Conservation (phyloP, 805 yeast genomes). For the Starmerella etchellsii region DNA sequence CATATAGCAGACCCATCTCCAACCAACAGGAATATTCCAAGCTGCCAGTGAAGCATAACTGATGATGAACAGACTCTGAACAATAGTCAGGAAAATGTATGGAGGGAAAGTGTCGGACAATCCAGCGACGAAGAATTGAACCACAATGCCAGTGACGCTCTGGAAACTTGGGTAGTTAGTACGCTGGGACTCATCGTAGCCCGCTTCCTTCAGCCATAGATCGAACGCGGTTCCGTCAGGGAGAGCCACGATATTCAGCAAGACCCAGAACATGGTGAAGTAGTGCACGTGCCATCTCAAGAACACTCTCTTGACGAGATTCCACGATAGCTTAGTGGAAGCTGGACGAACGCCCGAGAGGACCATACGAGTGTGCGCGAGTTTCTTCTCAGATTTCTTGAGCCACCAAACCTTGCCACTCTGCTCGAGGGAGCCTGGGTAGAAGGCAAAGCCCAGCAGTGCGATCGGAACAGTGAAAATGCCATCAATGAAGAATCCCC, state of each 20-base stretch:
- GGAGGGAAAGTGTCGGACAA: slow-evolving; percentile 30
- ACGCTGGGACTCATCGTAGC: slow-evolving; percentile 28
- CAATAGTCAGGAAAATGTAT: slow-evolving; percentile 28
- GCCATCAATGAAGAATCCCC: slow-evolving; percentile 57
- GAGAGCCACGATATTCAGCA: slow-evolving; percentile 31
- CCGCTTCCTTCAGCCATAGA: slow-evolving; percentile 29
- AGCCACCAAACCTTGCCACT: slow-evolving; percentile 26
- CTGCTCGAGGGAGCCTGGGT: slow-evolving; percentile 45
- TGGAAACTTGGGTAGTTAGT: slow-evolving; percentile 34
- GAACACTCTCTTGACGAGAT: slow-evolving; percentile 21
- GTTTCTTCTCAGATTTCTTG: slow-evolving; percentile 23
- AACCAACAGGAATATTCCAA: slow-evolving; percentile 33
- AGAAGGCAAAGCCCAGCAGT: slow-evolving; percentile 30
- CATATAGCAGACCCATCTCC: slow-evolving; percentile 32
- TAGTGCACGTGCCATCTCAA: slow-evolving; percentile 27
- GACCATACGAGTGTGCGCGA: slow-evolving; percentile 26
- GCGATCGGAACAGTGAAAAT: slow-evolving; percentile 33
- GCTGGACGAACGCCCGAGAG: slow-evolving; percentile 23
- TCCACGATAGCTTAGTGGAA: slow-evolving; percentile 13
- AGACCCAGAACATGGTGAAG: slow-evolving; percentile 28
- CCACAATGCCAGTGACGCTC: slow-evolving; percentile 32
- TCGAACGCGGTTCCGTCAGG: slow-evolving; percentile 34
- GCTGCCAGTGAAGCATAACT: slow-evolving; percentile 31
- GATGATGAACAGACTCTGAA: slow-evolving; percentile 28
- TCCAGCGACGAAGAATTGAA: slow-evolving; percentile 32